Evolutionary conservation across 495 filamentous ascomycete species (phyloP), one percentile per base, ranked within the genome.

Genomic region (Aspergillus funiculosus): DNA sequence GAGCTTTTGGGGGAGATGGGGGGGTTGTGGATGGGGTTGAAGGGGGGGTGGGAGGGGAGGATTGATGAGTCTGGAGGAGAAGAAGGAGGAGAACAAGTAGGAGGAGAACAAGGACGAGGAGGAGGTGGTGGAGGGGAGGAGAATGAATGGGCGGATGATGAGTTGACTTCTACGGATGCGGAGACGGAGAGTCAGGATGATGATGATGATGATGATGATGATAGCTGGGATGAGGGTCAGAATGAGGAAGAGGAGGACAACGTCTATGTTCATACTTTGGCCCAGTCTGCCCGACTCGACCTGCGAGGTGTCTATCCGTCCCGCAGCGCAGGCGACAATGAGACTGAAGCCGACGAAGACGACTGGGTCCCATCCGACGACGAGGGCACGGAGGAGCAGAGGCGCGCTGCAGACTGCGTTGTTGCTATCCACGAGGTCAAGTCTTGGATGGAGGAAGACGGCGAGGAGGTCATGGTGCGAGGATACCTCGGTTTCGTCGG

Each of bases 401-500:
- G 32, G 26, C 35, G 28, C 17, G n/a, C 25, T 3, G 45, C 45
- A 2, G 39, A 53, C 18, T 47, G 44, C 21, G 35, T 39, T 8
- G 40, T 53, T 10, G 51, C 40, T 0, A 48, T 53, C 34, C 51
- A 53, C 32, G 45, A 45, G 34, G 21, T 48, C 0, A 39, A 36
- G 21, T 17, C 34, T 18, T 35, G 20, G 20, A 25, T 31, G 3
- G 19, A 14, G 7, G 15, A 20, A 21, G 15, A 15, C 18, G 35
- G 27, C 9, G 0, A 35, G 35, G 31, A 37, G 15, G 4, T 28
- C 9, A 15, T 32, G 25, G 15, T 40, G 5, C 27, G 29, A 8
- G 51, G 44, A 18, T 49, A 40, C 30, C 30, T 53, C 10, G 51
- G 44, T 17, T 53, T 53, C 14, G 51, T 53, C n/a, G 51, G 51